These are phyloP conservation scores for Sporopachydermia cereana DNA, from an alignment of 1,139 yeast genomes.

Conservation along the genomic window DNA sequence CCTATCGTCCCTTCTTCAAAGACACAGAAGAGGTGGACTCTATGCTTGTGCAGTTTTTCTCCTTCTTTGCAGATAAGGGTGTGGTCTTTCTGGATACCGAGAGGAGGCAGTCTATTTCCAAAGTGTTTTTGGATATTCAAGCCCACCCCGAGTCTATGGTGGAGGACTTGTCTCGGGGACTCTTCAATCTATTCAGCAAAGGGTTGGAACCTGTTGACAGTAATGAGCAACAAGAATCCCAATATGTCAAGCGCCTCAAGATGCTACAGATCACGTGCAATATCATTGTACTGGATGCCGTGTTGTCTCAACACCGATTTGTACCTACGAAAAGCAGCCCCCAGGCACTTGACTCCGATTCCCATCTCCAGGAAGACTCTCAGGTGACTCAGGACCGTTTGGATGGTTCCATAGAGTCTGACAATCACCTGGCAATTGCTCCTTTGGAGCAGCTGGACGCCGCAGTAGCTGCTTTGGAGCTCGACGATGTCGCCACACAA, in stretches of 20 bases:
- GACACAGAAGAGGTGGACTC: constrained; percentile 1
- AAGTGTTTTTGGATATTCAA: background rate
- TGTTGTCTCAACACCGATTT: background rate
- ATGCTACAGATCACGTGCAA: background rate
- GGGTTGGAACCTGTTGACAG: background rate
- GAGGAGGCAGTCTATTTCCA: background rate
- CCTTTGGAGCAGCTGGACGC: background rate
- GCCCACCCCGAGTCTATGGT: background rate
- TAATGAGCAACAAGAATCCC: background rate
- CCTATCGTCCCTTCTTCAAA: background rate
- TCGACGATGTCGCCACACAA: background rate
- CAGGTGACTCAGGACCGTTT: background rate
- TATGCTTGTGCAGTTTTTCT: constrained; percentile 2
- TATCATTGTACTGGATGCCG: background rate
- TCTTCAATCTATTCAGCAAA: background rate
- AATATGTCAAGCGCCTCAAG: background rate
- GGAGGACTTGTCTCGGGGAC: background rate
- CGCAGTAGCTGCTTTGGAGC: background rate
- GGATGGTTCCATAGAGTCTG: background rate
- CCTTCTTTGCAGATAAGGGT: background rate
- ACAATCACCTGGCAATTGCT: too few relatives aligned
- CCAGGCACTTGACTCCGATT: too few relatives aligned
- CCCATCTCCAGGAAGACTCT: background rate
- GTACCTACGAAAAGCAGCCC: background rate
- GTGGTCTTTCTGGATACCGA: background rate